Evolutionary conservation across 2,329 filamentous ascomycete species (phyloP), one percentile per base, ranked within the genome.

Genomic region (Bipolaris victoriae): DNA sequence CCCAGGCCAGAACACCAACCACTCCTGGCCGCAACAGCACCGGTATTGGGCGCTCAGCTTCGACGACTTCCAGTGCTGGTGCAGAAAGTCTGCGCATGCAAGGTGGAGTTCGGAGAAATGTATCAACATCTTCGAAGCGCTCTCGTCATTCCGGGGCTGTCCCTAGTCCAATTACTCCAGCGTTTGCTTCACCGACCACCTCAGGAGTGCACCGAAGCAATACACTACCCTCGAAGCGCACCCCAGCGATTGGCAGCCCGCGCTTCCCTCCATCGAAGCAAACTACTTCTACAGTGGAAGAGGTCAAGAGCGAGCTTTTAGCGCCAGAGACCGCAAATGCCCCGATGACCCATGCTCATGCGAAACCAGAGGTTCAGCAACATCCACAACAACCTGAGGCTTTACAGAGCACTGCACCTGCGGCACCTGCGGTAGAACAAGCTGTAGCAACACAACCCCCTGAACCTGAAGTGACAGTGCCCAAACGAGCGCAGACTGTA

Each of bases 181-280:
- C 68, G 0, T 77, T 75, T 49, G 62, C 55, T 7, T 66, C 73
- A 13, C 63, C 72, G 3, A 62, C 86, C 44, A 77, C 77, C 31
- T 80, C 81, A 40, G 84, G 86, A 43, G 82, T 91, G n/a, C 84
- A 88, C 68, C 80, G 88, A 64, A 97, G 94, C 78, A 98, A 98
- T 73, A 99, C 95, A 3, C 83, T 98, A 13, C 95, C 95, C 0
- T 95, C 94, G 0, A 96, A 96, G 73, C 89, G 90, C 73, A 95
- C 92, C 0, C 91, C 92, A 7, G 87, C 86, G 7, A 77, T 93
- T 41, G 62, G 67, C n/a, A 69, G 68, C 35, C 62, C 68, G 37
- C 70, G 73, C n/a, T 76, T 76, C 52, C 57, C 67, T 5, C 57
- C 60, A 31, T 65, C 70, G 47, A 83, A 83, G 66, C 78, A 82